Percentiles rank a stretch among this genome's conserved stretches.
These are phyloP conservation scores for Bacterosira constricta DNA, from an alignment of 108 stramenopile species.

Conservation along the genomic window DNA sequence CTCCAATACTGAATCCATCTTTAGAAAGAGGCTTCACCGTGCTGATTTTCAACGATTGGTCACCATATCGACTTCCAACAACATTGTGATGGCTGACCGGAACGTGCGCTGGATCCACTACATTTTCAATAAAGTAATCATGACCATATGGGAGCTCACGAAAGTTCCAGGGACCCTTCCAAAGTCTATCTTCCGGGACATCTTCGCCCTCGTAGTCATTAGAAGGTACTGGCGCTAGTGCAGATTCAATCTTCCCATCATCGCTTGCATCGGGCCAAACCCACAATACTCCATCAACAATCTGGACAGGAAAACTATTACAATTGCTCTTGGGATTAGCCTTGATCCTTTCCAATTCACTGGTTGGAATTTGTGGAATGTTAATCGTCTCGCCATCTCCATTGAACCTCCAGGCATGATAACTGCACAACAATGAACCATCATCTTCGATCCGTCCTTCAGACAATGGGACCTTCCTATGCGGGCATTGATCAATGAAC, in stretches of 20 bases:
- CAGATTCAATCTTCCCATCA: slow-evolving; percentile 25
- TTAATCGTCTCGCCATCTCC: slow-evolving; percentile 21
- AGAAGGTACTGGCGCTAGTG: neutral
- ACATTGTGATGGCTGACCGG: slow-evolving; percentile 31
- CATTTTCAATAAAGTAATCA: slow-evolving; percentile 49
- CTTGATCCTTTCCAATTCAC: slow-evolving; percentile 7
- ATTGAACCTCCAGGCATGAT: slow-evolving; percentile 68
- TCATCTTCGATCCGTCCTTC: slow-evolving; percentile 69
- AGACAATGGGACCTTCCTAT: slow-evolving; percentile 60
- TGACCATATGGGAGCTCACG: slow-evolving; percentile 36
- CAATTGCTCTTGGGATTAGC: slow-evolving; percentile 40
- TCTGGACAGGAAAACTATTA: slow-evolving; percentile 26
- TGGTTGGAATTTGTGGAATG: slow-evolving; percentile 12
- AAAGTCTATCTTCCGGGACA: slow-evolving; percentile 9
- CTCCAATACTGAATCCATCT: slow-evolving; percentile 23
- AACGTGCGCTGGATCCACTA: slow-evolving; percentile 36
- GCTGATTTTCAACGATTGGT: slow-evolving; percentile 6
- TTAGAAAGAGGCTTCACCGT: slow-evolving; percentile 14
- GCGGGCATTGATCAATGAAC: slow-evolving; percentile 59
- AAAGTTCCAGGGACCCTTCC: slow-evolving; percentile 35
- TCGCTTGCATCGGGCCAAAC: slow-evolving; percentile 41
- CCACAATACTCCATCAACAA: slow-evolving; percentile 32
- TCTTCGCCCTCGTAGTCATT: neutral
- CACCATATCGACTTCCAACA: slow-evolving; percentile 31
- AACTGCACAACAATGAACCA: slow-evolving; percentile 56